Conservation (phyloP, 352 stramenopile genomes). For the Thalassiosira hispida region DNA sequence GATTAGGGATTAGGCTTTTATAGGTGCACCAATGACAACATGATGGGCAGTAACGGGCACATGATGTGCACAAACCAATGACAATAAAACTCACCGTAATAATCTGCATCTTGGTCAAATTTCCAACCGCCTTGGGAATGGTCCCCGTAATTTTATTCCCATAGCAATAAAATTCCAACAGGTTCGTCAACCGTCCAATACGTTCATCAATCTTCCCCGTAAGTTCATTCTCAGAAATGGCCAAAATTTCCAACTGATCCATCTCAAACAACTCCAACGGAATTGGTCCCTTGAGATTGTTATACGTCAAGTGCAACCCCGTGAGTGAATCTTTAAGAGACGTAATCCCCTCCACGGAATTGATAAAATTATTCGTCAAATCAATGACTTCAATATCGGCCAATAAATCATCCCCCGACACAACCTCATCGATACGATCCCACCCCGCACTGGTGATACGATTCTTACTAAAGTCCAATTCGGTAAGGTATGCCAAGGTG, state of each 20-base stretch:
- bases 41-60: too few species aligned
- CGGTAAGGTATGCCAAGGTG: constrained; percentile 60
- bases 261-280: constrained; percentile 65
- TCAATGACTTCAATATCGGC: constrained; percentile 36
- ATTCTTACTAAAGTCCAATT: constrained; percentile 57
- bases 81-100: constrained; percentile 54
- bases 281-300: constrained; percentile 60
- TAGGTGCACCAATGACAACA: too few species aligned
- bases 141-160: constrained; percentile 76
- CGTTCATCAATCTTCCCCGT: constrained; percentile 57
- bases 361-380: constrained; percentile 55
- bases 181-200: constrained; percentile 57
- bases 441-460: constrained; percentile 46
- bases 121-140: constrained; percentile 70
- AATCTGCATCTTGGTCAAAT: constrained; percentile 68
- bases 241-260: constrained; percentile 63
- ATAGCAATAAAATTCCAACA: constrained; percentile 81
- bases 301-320: constrained; percentile 65
- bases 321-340: constrained; percentile 34
- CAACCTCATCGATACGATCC: constrained; percentile 37
- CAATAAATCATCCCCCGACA: constrained; percentile 5
- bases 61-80: neutral
- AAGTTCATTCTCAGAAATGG: constrained; percentile 75
- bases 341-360: constrained; percentile 47
- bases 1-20: too few species aligned